phyloP scores from a whole-genome alignment of 2,329 filamentous ascomycete genomes.

The Penicillium concentricum region DNA sequence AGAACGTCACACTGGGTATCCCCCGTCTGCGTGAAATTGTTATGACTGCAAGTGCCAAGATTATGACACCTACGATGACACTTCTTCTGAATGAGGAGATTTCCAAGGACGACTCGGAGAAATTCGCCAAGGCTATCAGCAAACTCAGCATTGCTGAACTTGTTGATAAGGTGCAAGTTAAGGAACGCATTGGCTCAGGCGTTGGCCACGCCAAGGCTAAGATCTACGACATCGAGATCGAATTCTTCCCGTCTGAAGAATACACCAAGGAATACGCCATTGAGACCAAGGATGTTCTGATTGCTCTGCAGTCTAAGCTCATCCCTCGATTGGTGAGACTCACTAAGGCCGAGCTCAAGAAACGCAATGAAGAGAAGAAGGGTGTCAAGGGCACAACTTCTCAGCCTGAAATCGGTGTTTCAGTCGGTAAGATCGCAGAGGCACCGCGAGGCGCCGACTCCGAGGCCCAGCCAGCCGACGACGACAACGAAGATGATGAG shows the following conservation, averaged over 20 bases:
- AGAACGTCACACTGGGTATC: constrained; percentile 98
- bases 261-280: constrained; percentile 87
- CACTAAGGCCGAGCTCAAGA: constrained; percentile 74
- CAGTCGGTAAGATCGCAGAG: constrained; percentile 57
- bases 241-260: constrained; percentile 80
- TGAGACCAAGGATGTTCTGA: constrained; percentile 70
- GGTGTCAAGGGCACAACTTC: constrained; percentile 61
- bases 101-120: constrained; percentile 65
- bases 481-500: constrained; percentile 73
- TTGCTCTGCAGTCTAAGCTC: constrained; percentile 77
- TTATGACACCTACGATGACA: constrained; percentile 77
- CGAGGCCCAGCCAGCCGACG: constrained; percentile 62
- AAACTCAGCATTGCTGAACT: constrained; percentile 80
- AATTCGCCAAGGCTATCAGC: constrained; percentile 89
- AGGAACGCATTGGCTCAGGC: constrained; percentile 74
- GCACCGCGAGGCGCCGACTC: constrained; percentile 47
- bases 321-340: constrained; percentile 68
- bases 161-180: constrained; percentile 75
- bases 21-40: constrained; percentile 94
- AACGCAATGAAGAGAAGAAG: constrained; percentile 64
- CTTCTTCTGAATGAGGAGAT: constrained; percentile 74
- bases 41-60: constrained; percentile 90
- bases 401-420: constrained; percentile 71
- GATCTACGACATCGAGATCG: constrained; percentile 76
- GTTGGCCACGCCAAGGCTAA: constrained; percentile 70